Evolutionary conservation across 2,329 filamentous ascomycete genomes (phyloP).

Genomic region (Alternaria alternata): DNA sequence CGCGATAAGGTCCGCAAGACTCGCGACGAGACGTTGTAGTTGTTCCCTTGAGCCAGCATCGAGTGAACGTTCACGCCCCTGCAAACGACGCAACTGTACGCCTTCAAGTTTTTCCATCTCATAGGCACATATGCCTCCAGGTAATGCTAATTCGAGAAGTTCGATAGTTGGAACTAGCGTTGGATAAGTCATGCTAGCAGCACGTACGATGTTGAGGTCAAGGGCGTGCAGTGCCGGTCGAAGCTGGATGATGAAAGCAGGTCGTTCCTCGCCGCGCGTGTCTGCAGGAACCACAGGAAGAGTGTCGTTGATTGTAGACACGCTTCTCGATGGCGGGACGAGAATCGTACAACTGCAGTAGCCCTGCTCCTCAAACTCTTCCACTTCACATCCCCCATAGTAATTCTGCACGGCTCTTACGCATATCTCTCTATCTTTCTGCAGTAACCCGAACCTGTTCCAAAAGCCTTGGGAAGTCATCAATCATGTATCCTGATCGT

Average conservation of each 20-base stretch:
- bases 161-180: constrained; percentile 31
- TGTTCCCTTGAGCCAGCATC: constrained; percentile 8
- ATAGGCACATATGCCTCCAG: constrained; percentile 28
- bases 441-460: neutral
- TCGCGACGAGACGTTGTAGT: constrained; percentile 34
- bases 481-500: neutral
- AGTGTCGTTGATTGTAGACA: neutral
- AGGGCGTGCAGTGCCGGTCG: constrained; percentile 35
- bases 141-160: constrained; percentile 17
- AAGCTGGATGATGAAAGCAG: constrained; percentile 36
- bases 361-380: constrained; percentile 19
- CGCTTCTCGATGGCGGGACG: neutral
- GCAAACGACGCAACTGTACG: constrained; percentile 27
- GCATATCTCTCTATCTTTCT: neutral
- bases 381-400: constrained; percentile 10
- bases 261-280: neutral
- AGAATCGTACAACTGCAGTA: constrained; percentile 24
- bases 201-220: constrained; percentile 26
- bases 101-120: constrained; percentile 40
- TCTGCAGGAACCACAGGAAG: neutral
- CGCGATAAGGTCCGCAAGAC: constrained; percentile 41
- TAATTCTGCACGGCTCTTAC: constrained; percentile 3
- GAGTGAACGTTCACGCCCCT: constrained; percentile 9
- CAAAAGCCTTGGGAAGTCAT: constrained; percentile 7
- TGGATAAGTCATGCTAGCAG: constrained; percentile 33